Percentiles rank a stretch among this genome's conserved stretches.
These are phyloP conservation scores for Medicago lupulina DNA, from an alignment of 306 rosid species.

Conservation along the genomic window DNA sequence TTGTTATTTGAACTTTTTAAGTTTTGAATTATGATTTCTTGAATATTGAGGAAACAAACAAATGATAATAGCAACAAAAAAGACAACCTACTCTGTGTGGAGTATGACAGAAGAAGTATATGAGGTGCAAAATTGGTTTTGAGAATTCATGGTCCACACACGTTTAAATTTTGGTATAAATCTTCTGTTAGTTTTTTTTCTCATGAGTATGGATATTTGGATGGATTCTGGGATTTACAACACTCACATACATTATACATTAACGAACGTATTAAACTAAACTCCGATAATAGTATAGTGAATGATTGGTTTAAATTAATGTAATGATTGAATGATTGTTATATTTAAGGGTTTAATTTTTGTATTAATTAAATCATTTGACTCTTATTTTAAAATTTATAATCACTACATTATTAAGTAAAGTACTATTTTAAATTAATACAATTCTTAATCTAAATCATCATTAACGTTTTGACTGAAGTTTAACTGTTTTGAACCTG, in stretches of 20 bases:
- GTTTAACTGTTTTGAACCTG: too few relatives aligned
- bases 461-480: too few relatives aligned
- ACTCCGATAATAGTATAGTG: background rate
- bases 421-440: too few relatives aligned
- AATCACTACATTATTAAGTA: too few relatives aligned
- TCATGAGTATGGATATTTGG: too few relatives aligned
- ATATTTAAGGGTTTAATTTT: too few relatives aligned
- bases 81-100: slow-evolving; percentile 36
- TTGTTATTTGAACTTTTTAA: background rate
- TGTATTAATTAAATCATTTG: too few relatives aligned
- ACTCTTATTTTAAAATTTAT: too few relatives aligned
- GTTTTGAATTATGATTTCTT: background rate
- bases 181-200: too few relatives aligned
- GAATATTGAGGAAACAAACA: slow-evolving; percentile 13
- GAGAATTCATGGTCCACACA: slow-evolving; percentile 33
- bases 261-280: too few relatives aligned
- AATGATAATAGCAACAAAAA: slow-evolving; percentile 7
- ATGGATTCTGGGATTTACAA: background rate
- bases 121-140: slow-evolving; percentile 40
- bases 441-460: too few relatives aligned
- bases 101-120: background rate
- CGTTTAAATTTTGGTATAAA: background rate
- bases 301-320: background rate
- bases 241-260: background rate
- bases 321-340: too few relatives aligned